Evolutionary conservation across 306 rosid species (phyloP).

Genomic region (Inga oerstediana): DNA sequence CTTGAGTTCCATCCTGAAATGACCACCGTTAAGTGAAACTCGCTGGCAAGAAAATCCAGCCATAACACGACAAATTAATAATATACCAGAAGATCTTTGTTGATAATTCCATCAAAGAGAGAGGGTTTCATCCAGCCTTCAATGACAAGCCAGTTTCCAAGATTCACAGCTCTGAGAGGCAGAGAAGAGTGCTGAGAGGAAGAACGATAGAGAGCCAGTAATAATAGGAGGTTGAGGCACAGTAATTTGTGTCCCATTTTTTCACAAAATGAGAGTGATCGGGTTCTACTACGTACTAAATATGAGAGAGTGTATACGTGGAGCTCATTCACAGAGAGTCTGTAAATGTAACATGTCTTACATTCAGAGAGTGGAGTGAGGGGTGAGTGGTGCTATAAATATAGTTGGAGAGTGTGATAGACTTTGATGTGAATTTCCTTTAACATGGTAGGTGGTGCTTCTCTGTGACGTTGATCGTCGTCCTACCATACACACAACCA

Average conservation of each 20-base stretch:
- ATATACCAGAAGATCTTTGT: constrained; percentile 70
- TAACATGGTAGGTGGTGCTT: background rate
- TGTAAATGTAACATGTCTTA: background rate
- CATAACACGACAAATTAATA: background rate
- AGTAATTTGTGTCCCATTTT: constrained; percentile 26
- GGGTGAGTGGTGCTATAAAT: background rate
- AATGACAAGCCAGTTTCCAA: constrained; percentile 66
- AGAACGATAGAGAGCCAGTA: constrained; percentile 29
- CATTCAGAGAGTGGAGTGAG: background rate
- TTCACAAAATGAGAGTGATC: background rate
- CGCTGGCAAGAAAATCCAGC: background rate
- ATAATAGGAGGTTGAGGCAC: constrained; percentile 20
- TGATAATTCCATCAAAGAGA: constrained; percentile 55
- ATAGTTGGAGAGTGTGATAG: background rate
- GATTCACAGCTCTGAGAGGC: constrained; percentile 68
- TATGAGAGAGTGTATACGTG: background rate
- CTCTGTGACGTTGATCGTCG: background rate
- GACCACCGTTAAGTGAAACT: background rate
- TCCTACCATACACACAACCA: background rate
- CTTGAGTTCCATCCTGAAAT: constrained; percentile 74
- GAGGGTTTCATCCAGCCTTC: constrained; percentile 83
- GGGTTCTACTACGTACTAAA: background rate
- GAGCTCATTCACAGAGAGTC: background rate
- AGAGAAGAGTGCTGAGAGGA: constrained; percentile 32
- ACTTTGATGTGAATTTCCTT: background rate